These are phyloP conservation scores for Arthrobotrys pseudoclavata DNA, from an alignment of 2,329 filamentous ascomycete species.

Conservation along the genomic window DNA sequence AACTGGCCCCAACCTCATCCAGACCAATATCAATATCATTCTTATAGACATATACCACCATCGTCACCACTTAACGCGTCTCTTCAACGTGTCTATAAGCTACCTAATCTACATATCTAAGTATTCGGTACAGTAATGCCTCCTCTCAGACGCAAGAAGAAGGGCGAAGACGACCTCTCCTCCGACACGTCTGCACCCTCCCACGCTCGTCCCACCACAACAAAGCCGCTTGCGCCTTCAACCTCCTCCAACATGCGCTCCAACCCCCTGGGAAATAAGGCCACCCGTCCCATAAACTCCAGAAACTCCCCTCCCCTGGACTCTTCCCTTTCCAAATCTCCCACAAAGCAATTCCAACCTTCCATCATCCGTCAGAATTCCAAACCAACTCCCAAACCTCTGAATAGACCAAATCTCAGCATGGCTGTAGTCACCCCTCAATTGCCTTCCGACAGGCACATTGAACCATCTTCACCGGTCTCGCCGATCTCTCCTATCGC, in stretches of 20 bases:
- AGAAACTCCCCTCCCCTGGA: conserved; percentile 39
- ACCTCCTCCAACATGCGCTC: conserved; percentile 36
- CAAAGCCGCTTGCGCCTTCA: conserved; percentile 23
- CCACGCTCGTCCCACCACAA: conserved; percentile 26
- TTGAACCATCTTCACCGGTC: conserved; percentile 19
- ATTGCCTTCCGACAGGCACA: conserved; percentile 10
- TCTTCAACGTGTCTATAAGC: neutral
- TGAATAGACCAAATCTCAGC: conserved; percentile 2
- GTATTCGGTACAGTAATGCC: conserved; percentile 23
- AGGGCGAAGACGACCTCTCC: conserved; percentile 48
- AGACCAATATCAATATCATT: conserved; percentile 9
- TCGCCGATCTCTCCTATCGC: conserved; percentile 54
- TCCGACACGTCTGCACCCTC: conserved; percentile 36
- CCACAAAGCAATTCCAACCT: conserved; percentile 35
- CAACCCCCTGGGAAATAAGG: conserved; percentile 54
- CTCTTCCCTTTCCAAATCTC: conserved; percentile 16
- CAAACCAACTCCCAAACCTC: conserved; percentile 33
- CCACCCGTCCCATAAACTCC: conserved; percentile 45
- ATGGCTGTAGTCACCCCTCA: conserved; percentile 43
- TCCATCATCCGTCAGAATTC: conserved; percentile 38
- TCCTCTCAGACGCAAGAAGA: conserved; percentile 58
- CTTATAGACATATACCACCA: neutral
- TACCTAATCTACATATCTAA: neutral
- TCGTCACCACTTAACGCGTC: neutral
- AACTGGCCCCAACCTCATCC: neutral